Evolutionary conservation across 169 alveolate genomes (phyloP).

Genomic region (Plasmodium falciparum): DNA sequence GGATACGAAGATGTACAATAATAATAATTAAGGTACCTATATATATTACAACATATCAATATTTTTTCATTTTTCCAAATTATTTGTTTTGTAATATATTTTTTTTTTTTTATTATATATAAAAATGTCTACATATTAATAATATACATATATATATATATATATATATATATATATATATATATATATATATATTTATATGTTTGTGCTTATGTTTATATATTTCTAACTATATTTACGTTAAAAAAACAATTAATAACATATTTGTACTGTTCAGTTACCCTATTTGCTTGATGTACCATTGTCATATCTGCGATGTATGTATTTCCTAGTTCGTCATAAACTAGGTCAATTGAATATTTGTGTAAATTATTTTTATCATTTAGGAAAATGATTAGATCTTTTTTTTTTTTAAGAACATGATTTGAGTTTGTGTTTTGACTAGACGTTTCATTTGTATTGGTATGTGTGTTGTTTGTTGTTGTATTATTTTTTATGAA

Average conservation of each 20-base stretch:
- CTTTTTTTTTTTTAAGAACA: slow-evolving; percentile 23
- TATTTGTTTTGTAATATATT: too few species aligned
- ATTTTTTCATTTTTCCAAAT: too few species aligned
- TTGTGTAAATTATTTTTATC: slow-evolving; percentile 50
- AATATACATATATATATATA: too few species aligned
- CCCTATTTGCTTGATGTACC: slow-evolving; percentile 68
- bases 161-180: too few species aligned
- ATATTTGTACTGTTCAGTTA: slow-evolving; percentile 54
- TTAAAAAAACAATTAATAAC: slow-evolving; percentile 73
- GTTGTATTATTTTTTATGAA: slow-evolving; percentile 9
- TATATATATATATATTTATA: too few species aligned
- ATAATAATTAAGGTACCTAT: too few species aligned
- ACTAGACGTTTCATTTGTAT: not conserved
- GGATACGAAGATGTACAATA: too few species aligned
- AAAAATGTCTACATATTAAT: too few species aligned
- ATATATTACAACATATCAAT: too few species aligned
- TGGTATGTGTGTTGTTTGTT: not conserved
- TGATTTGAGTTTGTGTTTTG: not conserved
- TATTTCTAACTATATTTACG: slow-evolving; percentile 62
- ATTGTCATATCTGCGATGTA: slow-evolving; percentile 64
- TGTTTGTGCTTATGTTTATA: not conserved
- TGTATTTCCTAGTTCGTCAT: slow-evolving; percentile 54
- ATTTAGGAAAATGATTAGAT: slow-evolving; percentile 28
- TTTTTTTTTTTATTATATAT: too few species aligned
- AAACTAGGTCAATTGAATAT: slow-evolving; percentile 38